Evolutionary conservation across 768 basidiomycete genomes (phyloP), one percentile per base, ranked within the genome.

Genomic region (Naematelia aurantialba): DNA sequence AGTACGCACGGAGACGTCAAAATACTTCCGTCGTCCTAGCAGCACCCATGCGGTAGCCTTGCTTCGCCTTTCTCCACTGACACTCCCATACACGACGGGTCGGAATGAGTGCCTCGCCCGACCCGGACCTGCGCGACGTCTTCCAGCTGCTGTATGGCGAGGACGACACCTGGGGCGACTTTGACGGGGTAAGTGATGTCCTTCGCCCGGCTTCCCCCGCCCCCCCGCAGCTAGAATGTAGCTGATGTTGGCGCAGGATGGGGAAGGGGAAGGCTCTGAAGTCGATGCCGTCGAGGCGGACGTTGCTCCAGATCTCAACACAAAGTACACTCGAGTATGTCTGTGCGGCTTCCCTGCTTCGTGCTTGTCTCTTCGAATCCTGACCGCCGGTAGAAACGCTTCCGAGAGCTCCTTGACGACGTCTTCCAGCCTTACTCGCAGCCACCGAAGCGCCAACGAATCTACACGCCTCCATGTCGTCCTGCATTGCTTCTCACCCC

Each of bases 101-200:
- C 46, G 25, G 19, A 47, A 60, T 60, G 62, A 58, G 46, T 45
- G 62, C 59, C 1, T 26, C 55, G 1, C 25, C 56, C 24, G 67
- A 69, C 19, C 45, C 55, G 25, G 68, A 70, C 26, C 63, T 70
- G 3, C 56, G 60, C 13, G 68, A 70, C 45, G 68, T 67, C 21
- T 70, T 70, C 50, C 46, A 44, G 8, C 46, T 66, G 5, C 30
- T 70, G 22, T 70, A 70, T 2, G 68, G 67, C 4, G 66, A 65
- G 65, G 46, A 34, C 25, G 27, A 24, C 4, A 24, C 11, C 3
- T 22, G 21, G 5, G 27, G 21, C 3, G 52, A 52, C 17, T 39
- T 39, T 39, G 34, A 17, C 34, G 17, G 34, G 8, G 34, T 39
- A 39, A 8, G 34, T 39, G n/a, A n/a, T n/a, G n/a, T n/a, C n/a